A percentile compares a stretch with the other conserved stretches of the same genome.
Evolutionary conservation across 2,329 filamentous ascomycete genomes (phyloP).

Genomic region (Thielaviopsis musarum): DNA sequence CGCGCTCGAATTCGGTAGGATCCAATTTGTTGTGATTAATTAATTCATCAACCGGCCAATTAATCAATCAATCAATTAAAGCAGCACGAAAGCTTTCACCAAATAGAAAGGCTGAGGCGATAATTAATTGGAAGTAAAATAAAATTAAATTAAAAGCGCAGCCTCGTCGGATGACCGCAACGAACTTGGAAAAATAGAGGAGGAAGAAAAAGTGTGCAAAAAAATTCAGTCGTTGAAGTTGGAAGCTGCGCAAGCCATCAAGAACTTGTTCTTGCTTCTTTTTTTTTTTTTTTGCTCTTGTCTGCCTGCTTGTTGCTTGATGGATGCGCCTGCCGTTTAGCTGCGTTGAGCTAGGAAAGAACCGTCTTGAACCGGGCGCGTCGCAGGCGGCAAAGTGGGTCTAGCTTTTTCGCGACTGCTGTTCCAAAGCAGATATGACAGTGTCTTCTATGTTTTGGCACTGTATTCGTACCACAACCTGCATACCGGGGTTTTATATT

Average conservation of each 20-base stretch:
- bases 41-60: background rate
- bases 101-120: background rate
- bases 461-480: background rate
- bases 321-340: background rate
- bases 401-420: slow-evolving; percentile 10
- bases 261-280: background rate
- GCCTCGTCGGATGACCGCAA: background rate
- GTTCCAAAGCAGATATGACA: background rate
- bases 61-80: background rate
- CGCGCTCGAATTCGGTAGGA: too few species aligned
- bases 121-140: background rate
- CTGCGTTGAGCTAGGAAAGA: background rate
- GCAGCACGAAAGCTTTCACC: background rate
- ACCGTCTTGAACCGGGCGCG: slow-evolving; percentile 8
- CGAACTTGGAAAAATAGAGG: background rate
- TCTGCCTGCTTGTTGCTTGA: background rate
- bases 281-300: background rate
- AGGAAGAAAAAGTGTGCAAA: background rate
- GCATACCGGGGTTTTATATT: background rate
- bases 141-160: background rate
- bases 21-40: background rate
- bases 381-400: slow-evolving; percentile 10
- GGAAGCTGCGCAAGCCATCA: background rate
- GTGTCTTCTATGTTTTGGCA: background rate
- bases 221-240: background rate